Conservation (phyloP, 2,329 filamentous ascomycete species). For the Gliomastix tumulicola region DNA sequence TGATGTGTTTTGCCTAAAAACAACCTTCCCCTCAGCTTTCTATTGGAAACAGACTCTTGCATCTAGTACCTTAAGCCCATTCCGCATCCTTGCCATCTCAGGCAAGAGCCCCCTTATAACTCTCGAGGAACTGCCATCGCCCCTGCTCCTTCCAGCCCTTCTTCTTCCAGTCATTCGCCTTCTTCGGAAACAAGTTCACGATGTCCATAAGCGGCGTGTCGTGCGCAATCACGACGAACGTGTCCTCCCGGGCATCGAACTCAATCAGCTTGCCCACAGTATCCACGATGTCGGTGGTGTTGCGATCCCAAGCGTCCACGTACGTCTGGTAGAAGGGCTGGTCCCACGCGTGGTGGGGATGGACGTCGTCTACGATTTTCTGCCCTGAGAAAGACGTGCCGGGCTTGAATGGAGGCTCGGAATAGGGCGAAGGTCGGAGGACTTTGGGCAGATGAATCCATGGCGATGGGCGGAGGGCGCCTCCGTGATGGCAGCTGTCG, state of each 20-base stretch:
- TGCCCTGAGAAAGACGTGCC: not conserved
- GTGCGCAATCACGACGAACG: slow-evolving; percentile 15
- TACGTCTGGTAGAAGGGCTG: not conserved
- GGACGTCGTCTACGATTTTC: not conserved
- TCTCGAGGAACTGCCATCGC: slow-evolving; percentile 12
- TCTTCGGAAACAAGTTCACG: slow-evolving; percentile 13
- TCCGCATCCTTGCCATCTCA: no score
- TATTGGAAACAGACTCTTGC: no score
- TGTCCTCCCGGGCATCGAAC: slow-evolving; percentile 13
- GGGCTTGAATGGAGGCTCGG: not conserved
- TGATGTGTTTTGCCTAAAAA: no score
- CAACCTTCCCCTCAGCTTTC: no score
- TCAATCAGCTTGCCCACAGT: slow-evolving; percentile 7
- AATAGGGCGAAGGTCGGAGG: slow-evolving; percentile 8
- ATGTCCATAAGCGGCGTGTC: slow-evolving; percentile 10
- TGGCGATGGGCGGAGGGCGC: slow-evolving; percentile 24
- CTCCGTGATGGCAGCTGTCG: slow-evolving; percentile 32
- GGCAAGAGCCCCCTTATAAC: slow-evolving; percentile 6
- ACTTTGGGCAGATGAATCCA: slow-evolving; percentile 21
- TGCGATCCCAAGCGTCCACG: not conserved
- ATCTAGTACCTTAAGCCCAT: no score
- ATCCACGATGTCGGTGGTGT: not conserved
- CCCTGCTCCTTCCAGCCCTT: slow-evolving; percentile 12
- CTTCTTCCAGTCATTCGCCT: slow-evolving; percentile 13
- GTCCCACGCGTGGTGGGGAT: not conserved